Conservation (phyloP, 164 flowering plant genomes). For the Annona cherimola region DNA sequence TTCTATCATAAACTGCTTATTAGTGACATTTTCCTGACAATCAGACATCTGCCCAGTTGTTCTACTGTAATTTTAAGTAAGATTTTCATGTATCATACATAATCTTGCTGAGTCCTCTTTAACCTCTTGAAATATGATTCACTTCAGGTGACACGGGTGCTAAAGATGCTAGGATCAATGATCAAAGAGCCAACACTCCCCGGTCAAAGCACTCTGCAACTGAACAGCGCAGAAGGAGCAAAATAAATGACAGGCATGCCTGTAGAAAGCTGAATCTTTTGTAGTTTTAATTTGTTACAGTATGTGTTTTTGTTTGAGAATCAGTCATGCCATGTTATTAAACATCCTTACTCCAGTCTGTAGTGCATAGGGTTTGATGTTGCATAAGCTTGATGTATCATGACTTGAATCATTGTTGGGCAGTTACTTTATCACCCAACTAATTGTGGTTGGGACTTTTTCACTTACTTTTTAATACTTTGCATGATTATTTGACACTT, state of each 20-base stretch:
- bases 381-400: not conserved
- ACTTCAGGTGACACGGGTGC: constrained; percentile 40
- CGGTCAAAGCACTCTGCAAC: constrained; percentile 94
- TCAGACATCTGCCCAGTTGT: not conserved
- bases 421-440: too few relatives aligned
- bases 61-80: too few relatives aligned
- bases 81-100: not conserved
- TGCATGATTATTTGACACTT: too few relatives aligned
- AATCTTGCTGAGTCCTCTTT: not conserved
- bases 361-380: not conserved
- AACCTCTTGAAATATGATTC: constrained; percentile 3
- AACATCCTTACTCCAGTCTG: not conserved
- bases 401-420: too few relatives aligned
- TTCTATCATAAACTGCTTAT: too few relatives aligned
- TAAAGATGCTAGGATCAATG: constrained; percentile 32
- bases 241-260: constrained; percentile 87
- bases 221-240: constrained; percentile 93
- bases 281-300: not conserved
- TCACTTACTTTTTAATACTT: too few relatives aligned
- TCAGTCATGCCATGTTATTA: not conserved
- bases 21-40: not conserved
- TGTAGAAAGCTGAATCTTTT: not conserved
- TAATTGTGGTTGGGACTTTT: too few relatives aligned
- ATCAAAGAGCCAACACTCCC: constrained; percentile 60
- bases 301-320: not conserved